phyloP scores from a whole-genome alignment of 169 alveolate genomes.

The Plasmodium knowlesi region DNA sequence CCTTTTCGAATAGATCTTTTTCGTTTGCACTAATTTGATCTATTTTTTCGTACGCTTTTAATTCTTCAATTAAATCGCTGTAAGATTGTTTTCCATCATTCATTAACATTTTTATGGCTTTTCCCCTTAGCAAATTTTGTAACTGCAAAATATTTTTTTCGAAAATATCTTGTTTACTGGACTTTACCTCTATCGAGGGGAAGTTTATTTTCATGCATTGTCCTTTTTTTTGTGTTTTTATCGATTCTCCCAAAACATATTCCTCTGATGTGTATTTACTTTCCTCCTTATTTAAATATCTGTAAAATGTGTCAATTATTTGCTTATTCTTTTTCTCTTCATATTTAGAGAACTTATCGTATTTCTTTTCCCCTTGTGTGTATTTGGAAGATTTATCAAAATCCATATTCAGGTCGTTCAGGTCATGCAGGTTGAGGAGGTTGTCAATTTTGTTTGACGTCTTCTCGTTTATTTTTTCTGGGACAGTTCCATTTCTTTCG shows the following conservation, averaged over 20 bases:
- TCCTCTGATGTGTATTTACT: slow-evolving; percentile 20
- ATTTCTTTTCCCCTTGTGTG: slow-evolving; percentile 4
- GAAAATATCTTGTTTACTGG: slow-evolving; percentile 33
- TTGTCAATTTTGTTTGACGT: slow-evolving; percentile 63
- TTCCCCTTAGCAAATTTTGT: slow-evolving; percentile 71
- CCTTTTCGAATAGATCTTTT: slow-evolving; percentile 47
- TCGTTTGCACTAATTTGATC: slow-evolving; percentile 50
- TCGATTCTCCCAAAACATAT: slow-evolving; percentile 29
- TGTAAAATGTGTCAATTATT: slow-evolving; percentile 55
- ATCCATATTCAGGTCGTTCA: slow-evolving; percentile 14
- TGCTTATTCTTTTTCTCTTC: slow-evolving; percentile 68
- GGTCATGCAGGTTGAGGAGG: slow-evolving; percentile 11
- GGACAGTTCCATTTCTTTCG: slow-evolving; percentile 62
- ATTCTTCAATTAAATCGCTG: slow-evolving; percentile 72
- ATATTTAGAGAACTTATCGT: slow-evolving; percentile 31
- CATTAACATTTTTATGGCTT: slow-evolving; percentile 69
- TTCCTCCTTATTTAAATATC: slow-evolving; percentile 72
- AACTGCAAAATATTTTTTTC: slow-evolving; percentile 59
- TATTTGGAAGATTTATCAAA: background rate
- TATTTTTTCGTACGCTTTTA: slow-evolving; percentile 70
- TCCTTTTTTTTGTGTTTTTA: slow-evolving; percentile 25
- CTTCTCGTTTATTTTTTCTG: slow-evolving; percentile 34
- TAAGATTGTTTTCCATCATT: slow-evolving; percentile 68
- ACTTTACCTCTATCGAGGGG: slow-evolving; percentile 23
- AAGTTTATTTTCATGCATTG: slow-evolving; percentile 46